These are phyloP conservation scores for sunflower (Helianthus annuus) DNA, from an alignment of 129 eudicot genomes.

Conservation along the genomic window HanXRQr2.0-SUNRISE NC_035439.2:12908873-12909372, in stretches of 20 bases:
- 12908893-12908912: too few relatives aligned
- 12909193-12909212: conserved; percentile 99
- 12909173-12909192: conserved; percentile 88
- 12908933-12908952: not conserved
- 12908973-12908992: not conserved
- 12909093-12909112: conserved; percentile 93
- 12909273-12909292: conserved; percentile 23
- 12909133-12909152: conserved; percentile 95
- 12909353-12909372: too few relatives aligned
- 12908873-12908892: too few relatives aligned
- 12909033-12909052: conserved; percentile 14
- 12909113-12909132: conserved; percentile 96
- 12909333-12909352: conserved; percentile 7
- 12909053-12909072: conserved; percentile 63
- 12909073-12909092: conserved; percentile 85
- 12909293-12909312: conserved; percentile 84
- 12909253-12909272: conserved; percentile 7
- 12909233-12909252: not conserved
- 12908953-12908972: conserved; percentile 9
- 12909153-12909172: conserved; percentile 95
- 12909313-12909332: conserved; percentile 84
- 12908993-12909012: too few relatives aligned
- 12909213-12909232: conserved; percentile 16
- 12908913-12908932: too few relatives aligned
- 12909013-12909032: not conserved